Base-by-base conservation (phyloP, 345 rosid genomes). In the Passiflora organensis region DNA sequence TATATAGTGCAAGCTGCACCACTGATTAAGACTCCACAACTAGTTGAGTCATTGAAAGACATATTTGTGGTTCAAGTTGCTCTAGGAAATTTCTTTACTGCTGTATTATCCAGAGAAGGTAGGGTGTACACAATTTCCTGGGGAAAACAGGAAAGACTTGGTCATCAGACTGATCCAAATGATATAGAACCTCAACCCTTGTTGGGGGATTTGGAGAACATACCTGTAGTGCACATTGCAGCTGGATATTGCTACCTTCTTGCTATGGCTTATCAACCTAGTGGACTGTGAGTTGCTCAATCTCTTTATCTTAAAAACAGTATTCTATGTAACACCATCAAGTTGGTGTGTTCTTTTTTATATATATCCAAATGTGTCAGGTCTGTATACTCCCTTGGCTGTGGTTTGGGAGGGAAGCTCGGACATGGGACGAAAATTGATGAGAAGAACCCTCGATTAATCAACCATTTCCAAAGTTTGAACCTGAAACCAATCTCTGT, bases 221-320 rank as follows among this genome's bases (percentile, higher is more conserved):
- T 81, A 16, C 94, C 87, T 0, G 91, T 89, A 6, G 94, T 93
- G 46, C 99, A 93, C 55, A 89, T 93, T 62, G 82, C 96, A 0
- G 95, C 99, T 18, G 99, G 99, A 62, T 84, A 73, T 59, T 93
- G 99, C 77, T 93, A 82, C 68, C 95, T 93, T 43, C 99, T 93
- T 74, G 95, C 95, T 56, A 67, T 89, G 55, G 91, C 95, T 55
- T 93, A 80, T 65, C 84, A 93, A 67, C 95, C 96, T 1, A 77
- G 72, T 61, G 99, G 99, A 64, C 84, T 89, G 99, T 93, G 72
- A 93, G 96, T 80, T 23, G 11, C 54, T 53, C 66, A 56, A 67
- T 51, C 44, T 53, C 22, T 62, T 43, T 51, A 25, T 50, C 24
- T 56, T 53, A 1, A 42, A n/a, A 28, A 25, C 18, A 13, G 51